A percentile compares a stretch with the other conserved stretches of the same genome.
phyloP scores from a whole-genome alignment of 2,329 filamentous ascomycete genomes.

The Aspergillus latus region DNA sequence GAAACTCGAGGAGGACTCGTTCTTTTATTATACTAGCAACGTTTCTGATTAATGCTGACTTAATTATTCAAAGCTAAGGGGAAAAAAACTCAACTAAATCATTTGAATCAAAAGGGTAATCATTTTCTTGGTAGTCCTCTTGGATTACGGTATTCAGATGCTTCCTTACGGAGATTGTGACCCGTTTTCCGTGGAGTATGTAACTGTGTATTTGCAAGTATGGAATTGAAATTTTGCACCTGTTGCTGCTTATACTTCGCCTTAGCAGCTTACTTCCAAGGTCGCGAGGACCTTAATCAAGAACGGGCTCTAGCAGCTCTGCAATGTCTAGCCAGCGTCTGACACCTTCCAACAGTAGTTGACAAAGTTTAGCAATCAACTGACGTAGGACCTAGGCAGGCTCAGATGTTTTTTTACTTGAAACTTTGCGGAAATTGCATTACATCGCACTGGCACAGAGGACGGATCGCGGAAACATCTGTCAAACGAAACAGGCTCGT shows the following conservation, averaged over 20 bases:
- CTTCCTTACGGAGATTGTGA: slow-evolving; percentile 12
- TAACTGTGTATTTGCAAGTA: neutral
- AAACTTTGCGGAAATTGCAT: neutral
- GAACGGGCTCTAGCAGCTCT: neutral
- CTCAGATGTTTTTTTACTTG: too few relatives aligned
- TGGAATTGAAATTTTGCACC: too few relatives aligned
- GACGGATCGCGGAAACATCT: slow-evolving; percentile 19
- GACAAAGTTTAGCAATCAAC: neutral
- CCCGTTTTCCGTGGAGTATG: slow-evolving; percentile 8
- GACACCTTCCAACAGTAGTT: neutral
- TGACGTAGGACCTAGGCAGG: neutral
- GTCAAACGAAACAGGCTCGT: neutral
- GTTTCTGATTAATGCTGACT: slow-evolving; percentile 13
- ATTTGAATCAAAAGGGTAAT: slow-evolving; percentile 11
- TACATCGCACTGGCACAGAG: neutral
- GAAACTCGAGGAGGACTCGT: slow-evolving; percentile 6
- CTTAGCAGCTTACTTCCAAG: neutral
- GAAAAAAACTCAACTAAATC: neutral
- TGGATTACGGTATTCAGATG: slow-evolving; percentile 5
- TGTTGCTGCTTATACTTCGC: neutral
- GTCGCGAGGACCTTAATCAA: neutral
- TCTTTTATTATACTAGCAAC: slow-evolving; percentile 11
- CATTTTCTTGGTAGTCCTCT: neutral
- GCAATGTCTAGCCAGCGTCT: neutral
- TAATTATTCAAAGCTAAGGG: slow-evolving; percentile 10